Evolutionary conservation across 345 rosid genomes (phyloP), one percentile per base, ranked within the genome.

Genomic region (Geranium brycei): DNA sequence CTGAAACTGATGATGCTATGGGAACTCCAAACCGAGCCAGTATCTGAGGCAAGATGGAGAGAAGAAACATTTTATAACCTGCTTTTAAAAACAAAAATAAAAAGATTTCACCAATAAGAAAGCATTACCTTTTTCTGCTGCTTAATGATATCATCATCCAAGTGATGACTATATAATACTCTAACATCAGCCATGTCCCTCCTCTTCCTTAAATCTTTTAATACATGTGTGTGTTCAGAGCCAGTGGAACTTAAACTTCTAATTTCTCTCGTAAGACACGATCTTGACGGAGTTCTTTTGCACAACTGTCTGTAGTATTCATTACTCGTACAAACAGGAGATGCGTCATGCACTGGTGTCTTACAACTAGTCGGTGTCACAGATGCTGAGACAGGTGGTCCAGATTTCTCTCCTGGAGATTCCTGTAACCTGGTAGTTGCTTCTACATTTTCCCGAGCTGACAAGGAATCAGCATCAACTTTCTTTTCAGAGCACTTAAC

Each of bases 111-210:
- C 70, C 28, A 19, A 32, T 17, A 53, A 65, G 23, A 15, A 72
- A 62, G 53, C 12, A 28, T 63, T 76, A 93, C 99, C 95, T 90
- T 90, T 71, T 68, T 83, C 81, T 83, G 97, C 69, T 83, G 95
- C 80, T 78, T 86, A 67, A 82, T 67, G 72, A 77, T 79, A 62
- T 85, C 86, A 64, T 81, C 95, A 69, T 90, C 87, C 79, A 93
- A 78, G 79, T 88, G 99, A 62, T 83, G 86, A 87, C 99, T 93
- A 76, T 82, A 86, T 70, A 93, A 71, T 70, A 88, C 84, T 66
- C 82, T 60, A 69, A 93, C 66, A 68, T 75, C 74, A 61, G 79
- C 63, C 87, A 90, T 77, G 63, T 93, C 95, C 72, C 83, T 87
- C 78, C 89, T 81, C 83, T 81, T 90, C 77, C 96, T 79, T 58